phyloP scores from a whole-genome alignment of 345 rosid species.

The Salix viminalis region DNA sequence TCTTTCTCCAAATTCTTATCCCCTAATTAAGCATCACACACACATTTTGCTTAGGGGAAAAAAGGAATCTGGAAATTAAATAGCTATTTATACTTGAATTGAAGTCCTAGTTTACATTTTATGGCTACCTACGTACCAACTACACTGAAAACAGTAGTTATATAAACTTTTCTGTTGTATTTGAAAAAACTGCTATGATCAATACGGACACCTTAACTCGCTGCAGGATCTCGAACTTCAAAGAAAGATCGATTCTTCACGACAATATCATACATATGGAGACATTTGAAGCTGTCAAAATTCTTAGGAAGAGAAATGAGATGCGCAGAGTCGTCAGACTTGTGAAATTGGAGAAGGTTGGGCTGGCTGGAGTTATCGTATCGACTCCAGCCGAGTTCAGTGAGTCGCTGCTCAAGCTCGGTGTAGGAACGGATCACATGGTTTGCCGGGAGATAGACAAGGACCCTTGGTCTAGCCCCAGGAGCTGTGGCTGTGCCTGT shows the following conservation, averaged over 20 bases:
- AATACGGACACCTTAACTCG: background rate
- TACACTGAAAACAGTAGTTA: background rate
- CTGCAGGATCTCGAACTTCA: constrained; percentile 44
- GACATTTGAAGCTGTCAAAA: constrained; percentile 36
- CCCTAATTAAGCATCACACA: background rate
- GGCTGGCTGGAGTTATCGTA: constrained; percentile 33
- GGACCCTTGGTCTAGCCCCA: constrained; percentile 62
- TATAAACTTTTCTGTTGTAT: background rate
- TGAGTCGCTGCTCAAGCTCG: constrained; percentile 50
- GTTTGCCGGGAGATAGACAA: constrained; percentile 55
- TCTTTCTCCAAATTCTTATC: background rate
- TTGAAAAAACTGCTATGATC: background rate
- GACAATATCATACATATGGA: constrained; percentile 65
- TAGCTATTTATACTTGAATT: background rate
- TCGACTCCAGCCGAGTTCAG: constrained; percentile 64
- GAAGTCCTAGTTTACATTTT: background rate
- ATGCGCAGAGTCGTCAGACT: constrained; percentile 39
- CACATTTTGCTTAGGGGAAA: background rate
- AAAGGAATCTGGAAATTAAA: too few relatives aligned
- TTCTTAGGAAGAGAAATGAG: constrained; percentile 51
- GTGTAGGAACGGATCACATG: constrained; percentile 47
- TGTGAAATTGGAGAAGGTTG: constrained; percentile 58
- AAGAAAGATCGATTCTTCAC: constrained; percentile 61
- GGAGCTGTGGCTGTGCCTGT: constrained; percentile 65
- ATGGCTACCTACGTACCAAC: background rate